Conservation (phyloP, 2,329 filamentous ascomycete species). For the Tolypocladium guangdongense region DNA sequence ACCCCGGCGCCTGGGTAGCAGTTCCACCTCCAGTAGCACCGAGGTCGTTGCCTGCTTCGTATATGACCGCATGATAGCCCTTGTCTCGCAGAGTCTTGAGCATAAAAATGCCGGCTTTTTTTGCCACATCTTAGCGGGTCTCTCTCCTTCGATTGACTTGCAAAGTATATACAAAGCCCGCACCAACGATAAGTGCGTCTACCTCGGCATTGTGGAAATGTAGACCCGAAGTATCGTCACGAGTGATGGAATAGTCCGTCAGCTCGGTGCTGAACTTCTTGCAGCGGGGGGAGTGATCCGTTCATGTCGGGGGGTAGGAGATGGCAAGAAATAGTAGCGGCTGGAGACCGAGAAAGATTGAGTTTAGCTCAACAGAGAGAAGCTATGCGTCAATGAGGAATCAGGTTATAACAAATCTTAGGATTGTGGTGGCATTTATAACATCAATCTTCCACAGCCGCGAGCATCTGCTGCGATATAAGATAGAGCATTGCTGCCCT, state of each 20-base stretch:
- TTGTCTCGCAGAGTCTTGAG: slow-evolving; percentile 39
- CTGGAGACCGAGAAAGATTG: no score
- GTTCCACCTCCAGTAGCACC: slow-evolving; percentile 49
- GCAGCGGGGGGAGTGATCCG: not conserved
- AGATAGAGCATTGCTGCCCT: not conserved
- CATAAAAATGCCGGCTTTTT: slow-evolving; percentile 33
- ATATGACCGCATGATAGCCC: slow-evolving; percentile 36
- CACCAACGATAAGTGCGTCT: slow-evolving; percentile 32
- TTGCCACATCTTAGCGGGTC: not conserved
- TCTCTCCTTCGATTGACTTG: not conserved
- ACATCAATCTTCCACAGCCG: not conserved
- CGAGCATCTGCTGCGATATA: not conserved
- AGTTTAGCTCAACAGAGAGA: not conserved
- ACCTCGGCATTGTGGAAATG: slow-evolving; percentile 32
- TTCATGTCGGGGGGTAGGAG: not conserved
- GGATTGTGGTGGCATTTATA: not conserved
- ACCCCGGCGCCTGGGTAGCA: slow-evolving; percentile 43
- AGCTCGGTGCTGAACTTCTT: slow-evolving; percentile 32
- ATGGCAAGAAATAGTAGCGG: not conserved
- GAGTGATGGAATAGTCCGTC: slow-evolving; percentile 23
- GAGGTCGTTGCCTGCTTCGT: slow-evolving; percentile 38
- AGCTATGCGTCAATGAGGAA: not conserved
- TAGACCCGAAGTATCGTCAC: slow-evolving; percentile 21
- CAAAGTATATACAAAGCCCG: slow-evolving; percentile 26
- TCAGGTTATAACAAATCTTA: not conserved